Percentiles rank a stretch among this genome's conserved stretches.
These are phyloP conservation scores for Trichoderma sp. DNA, from an alignment of 2,329 filamentous ascomycete species.

Conservation along the genomic window DNA sequence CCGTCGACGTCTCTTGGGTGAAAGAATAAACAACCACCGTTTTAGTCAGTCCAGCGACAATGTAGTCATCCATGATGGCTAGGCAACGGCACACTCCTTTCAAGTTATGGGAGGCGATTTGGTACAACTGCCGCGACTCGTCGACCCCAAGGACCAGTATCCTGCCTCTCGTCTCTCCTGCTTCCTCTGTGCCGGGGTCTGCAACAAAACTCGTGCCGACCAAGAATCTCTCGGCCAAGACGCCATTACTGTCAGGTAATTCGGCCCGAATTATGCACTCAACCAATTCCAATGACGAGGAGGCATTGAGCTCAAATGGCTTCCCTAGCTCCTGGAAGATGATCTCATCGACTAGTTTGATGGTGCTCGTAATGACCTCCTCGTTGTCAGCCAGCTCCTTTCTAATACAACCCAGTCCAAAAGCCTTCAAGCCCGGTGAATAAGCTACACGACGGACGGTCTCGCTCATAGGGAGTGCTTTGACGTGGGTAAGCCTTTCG, in stretches of 20 bases:
- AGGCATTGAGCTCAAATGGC: slow-evolving; percentile 60
- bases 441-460: slow-evolving; percentile 88
- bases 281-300: slow-evolving; percentile 66
- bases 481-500: slow-evolving; percentile 85
- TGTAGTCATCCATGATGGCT: slow-evolving; percentile 70
- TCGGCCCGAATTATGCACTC: slow-evolving; percentile 81
- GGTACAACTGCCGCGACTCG: slow-evolving; percentile 69
- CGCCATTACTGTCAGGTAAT: slow-evolving; percentile 60
- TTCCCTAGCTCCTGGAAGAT: slow-evolving; percentile 76
- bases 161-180: slow-evolving; percentile 62
- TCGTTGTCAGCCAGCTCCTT: slow-evolving; percentile 69
- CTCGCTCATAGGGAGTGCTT: slow-evolving; percentile 73
- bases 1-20: slow-evolving; percentile 55
- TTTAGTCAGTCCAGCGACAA: slow-evolving; percentile 88
- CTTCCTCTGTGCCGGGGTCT: slow-evolving; percentile 55
- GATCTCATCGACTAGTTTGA: slow-evolving; percentile 89
- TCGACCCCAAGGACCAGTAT: slow-evolving; percentile 85
- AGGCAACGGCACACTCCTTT: slow-evolving; percentile 82
- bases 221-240: slow-evolving; percentile 75
- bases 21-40: slow-evolving; percentile 68
- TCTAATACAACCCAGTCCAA: slow-evolving; percentile 83
- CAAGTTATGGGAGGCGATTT: slow-evolving; percentile 68
- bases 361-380: slow-evolving; percentile 76
- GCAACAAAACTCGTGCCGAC: slow-evolving; percentile 81
- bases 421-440: slow-evolving; percentile 74